Percentiles rank a stretch among this genome's conserved stretches.
These are phyloP conservation scores for Dalechampia spathulata DNA, from an alignment of 441 rosid genomes.

Conservation along the genomic window DNA sequence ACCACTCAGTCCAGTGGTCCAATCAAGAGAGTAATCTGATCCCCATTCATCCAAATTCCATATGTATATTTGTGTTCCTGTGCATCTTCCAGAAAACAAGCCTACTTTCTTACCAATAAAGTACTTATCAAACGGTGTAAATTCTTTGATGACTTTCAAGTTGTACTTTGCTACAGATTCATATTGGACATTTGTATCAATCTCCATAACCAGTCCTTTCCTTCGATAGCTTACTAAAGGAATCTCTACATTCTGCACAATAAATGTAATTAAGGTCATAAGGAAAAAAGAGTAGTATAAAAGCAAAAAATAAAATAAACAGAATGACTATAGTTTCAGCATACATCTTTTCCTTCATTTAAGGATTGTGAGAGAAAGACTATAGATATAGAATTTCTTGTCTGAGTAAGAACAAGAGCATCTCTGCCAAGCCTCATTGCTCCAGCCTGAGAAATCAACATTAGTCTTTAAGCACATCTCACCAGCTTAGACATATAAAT, in stretches of 20 bases:
- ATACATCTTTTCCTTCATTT: constrained; percentile 34
- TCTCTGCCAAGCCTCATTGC: constrained; percentile 36
- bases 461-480: too few species aligned
- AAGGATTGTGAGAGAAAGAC: constrained; percentile 38
- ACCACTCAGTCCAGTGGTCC: constrained; percentile 21
- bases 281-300: not conserved
- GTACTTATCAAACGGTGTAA: constrained; percentile 34
- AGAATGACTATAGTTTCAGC: not conserved
- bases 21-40: constrained; percentile 23
- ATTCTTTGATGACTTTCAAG: constrained; percentile 26
- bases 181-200: constrained; percentile 20
- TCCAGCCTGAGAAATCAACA: constrained; percentile 24
- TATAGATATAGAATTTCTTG: constrained; percentile 29
- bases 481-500: too few species aligned
- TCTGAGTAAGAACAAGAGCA: constrained; percentile 35
- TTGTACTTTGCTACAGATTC: constrained; percentile 29
- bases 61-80: constrained; percentile 31
- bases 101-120: constrained; percentile 34
- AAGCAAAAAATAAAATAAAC: not conserved
- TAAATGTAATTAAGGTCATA: not conserved
- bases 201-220: constrained; percentile 29
- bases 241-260: constrained; percentile 31
- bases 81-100: constrained; percentile 15
- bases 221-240: constrained; percentile 33
- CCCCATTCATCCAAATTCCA: constrained; percentile 41